Evolutionary conservation across 495 filamentous ascomycete genomes (phyloP), one percentile per base, ranked within the genome.

Genomic region (Annulohypoxylon maeteangense): DNA sequence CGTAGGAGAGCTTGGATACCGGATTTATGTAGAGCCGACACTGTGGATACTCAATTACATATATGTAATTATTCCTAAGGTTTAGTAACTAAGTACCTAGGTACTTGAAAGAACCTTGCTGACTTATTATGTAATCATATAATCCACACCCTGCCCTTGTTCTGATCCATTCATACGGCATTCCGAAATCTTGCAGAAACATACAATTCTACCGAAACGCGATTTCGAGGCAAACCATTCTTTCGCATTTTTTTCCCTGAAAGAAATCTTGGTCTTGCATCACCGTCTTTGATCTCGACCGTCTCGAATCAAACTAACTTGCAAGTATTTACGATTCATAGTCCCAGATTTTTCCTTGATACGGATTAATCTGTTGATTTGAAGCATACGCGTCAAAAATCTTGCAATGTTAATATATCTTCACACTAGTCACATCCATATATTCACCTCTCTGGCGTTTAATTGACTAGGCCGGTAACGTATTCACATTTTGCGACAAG

Each of bases 321-420:
- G 1, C 1, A 40, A 32, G 5, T 25, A 57, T 47, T 23, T 20
- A 34, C 54, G 25, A 47, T 7, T 20, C 7, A 3, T 42, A n/a
- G 22, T 23, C 32, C 50, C 18, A 34, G 23, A 40, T 56, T 23
- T 4, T 61, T 51, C 31, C 31, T 59, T 34, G 31, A 12, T 6
- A 32, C 31, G 11, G 20, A 62, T 71, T 48, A 20, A 56, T 53
- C n/a, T 36, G 25, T 40, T 34, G 29, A 48, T 47, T 31, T 66
- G 31, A 62, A 67, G 57, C 57, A 62, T 20, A 62, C 68, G 62
- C 68, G 68, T 67, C 68, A 23, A 71, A 27, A 27, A 38, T 64
- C 38, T 67, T 66, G 62, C 31, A 5, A 66, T 67, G 62, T 44
- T n/a, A 38, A 70, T 56, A 14, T 16, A 54, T 23, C 45, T 65